phyloP scores from a whole-genome alignment of 2,329 filamentous ascomycete genomes.

The Lachnellula cervina region DNA sequence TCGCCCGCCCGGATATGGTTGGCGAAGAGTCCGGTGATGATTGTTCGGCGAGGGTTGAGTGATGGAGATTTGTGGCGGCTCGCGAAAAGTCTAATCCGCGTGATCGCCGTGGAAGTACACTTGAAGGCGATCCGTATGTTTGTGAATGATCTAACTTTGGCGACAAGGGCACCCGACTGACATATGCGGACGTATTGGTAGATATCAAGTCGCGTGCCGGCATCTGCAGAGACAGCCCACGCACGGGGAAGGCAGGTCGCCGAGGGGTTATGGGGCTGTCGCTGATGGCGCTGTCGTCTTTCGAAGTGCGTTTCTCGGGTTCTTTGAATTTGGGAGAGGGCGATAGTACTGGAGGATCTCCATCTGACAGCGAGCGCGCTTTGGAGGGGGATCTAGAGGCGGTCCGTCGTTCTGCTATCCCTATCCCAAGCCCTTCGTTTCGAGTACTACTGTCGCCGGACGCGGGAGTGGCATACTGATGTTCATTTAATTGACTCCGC shows the following conservation, averaged over 20 bases:
- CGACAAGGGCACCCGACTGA: conserved; percentile 65
- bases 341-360: conserved; percentile 26
- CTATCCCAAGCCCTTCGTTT: conserved; percentile 2
- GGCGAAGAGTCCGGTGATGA: conserved; percentile 89
- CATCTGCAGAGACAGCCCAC: conserved; percentile 67
- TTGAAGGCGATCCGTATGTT: conserved; percentile 81
- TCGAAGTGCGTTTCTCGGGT: conserved; percentile 26
- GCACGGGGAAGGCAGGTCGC: conserved; percentile 56
- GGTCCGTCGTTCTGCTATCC: conserved; percentile 7
- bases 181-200: conserved; percentile 40
- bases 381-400: conserved; percentile 29
- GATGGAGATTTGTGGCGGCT: conserved; percentile 89
- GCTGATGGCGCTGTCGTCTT: conserved; percentile 32
- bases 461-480: conserved; percentile 1
- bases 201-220: conserved; percentile 47
- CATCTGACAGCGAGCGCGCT: conserved; percentile 29
- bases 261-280: conserved; percentile 65
- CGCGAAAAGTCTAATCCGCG: conserved; percentile 89
- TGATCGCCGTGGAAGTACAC: conserved; percentile 82
- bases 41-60: conserved; percentile 86
- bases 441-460: conserved; percentile 1
- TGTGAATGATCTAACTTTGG: conserved; percentile 82
- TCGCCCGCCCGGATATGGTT: conserved; percentile 66
- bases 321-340: conserved; percentile 33
- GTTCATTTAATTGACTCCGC: conserved; percentile 20